Evolutionary conservation across 148 eudicot species (phyloP).

Genomic region (Tetragonia tetragonoides): DNA sequence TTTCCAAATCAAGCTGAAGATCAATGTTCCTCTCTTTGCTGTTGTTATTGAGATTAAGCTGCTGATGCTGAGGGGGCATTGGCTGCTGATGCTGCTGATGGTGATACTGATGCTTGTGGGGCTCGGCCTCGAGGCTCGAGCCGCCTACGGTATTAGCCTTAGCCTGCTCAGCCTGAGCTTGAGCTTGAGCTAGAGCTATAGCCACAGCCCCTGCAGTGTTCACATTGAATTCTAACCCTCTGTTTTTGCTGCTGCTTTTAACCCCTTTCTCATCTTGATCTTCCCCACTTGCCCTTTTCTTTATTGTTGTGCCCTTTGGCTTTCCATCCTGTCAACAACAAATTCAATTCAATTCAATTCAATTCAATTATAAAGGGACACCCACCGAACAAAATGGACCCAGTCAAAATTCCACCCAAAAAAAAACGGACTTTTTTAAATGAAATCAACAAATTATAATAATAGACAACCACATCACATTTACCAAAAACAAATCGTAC

Average conservation of each 20-base stretch:
- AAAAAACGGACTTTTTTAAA: not conserved
- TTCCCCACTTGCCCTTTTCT: slow-evolving; percentile 33
- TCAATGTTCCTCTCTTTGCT: slow-evolving; percentile 34
- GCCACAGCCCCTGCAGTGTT: slow-evolving; percentile 14
- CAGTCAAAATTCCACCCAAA: slow-evolving; percentile 12
- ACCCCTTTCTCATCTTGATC: slow-evolving; percentile 20
- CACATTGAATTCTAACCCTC: slow-evolving; percentile 14
- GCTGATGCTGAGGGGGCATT: slow-evolving; percentile 15
- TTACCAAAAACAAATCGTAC: slow-evolving; percentile 25
- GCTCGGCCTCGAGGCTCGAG: slow-evolving; percentile 19
- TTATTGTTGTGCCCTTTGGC: not conserved
- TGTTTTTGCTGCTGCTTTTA: not conserved
- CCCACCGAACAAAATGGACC: slow-evolving; percentile 19
- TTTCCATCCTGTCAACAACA: slow-evolving; percentile 25
- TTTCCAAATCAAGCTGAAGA: slow-evolving; percentile 61
- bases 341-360: not conserved
- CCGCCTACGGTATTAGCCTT: too few species aligned
- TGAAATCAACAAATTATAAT: not conserved
- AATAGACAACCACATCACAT: slow-evolving; percentile 4
- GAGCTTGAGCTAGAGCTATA: slow-evolving; percentile 4
- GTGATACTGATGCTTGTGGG: slow-evolving; percentile 15
- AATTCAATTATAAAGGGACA: slow-evolving; percentile 1
- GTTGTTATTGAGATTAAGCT: slow-evolving; percentile 19
- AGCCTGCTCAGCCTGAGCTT: not conserved
- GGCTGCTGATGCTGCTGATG: slow-evolving; percentile 20